Conservation (phyloP, 352 stramenopile species). For the Saprolegnia parasitica region DNA sequence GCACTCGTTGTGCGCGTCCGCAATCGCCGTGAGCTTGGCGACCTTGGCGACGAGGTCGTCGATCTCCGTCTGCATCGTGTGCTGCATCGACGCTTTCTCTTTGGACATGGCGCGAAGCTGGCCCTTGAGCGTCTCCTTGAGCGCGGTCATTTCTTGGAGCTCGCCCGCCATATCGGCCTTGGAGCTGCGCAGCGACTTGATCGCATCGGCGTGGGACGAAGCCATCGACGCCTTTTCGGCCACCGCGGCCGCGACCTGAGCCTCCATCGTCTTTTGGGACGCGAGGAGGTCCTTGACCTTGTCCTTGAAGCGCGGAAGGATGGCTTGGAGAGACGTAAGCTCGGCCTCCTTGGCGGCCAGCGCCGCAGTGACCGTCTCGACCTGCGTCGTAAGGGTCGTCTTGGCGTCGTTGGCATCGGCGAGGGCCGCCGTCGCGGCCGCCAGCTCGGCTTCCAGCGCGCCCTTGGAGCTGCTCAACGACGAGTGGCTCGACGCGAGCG, state of each 20-base stretch:
- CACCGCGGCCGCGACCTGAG: not conserved
- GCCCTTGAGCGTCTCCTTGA: slow-evolving; percentile 12
- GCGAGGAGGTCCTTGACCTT: slow-evolving; percentile 14
- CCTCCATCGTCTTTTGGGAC: not conserved
- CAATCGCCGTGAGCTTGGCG: not conserved
- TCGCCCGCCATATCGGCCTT: slow-evolving; percentile 13
- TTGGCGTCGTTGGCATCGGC: not conserved
- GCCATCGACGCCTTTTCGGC: not conserved
- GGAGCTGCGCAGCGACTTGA: slow-evolving; percentile 12
- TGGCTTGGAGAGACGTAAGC: not conserved
- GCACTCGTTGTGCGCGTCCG: slow-evolving; percentile 5
- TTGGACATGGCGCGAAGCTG: slow-evolving; percentile 5
- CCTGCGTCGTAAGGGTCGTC: not conserved
- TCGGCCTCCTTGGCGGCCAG: slow-evolving; percentile 1
- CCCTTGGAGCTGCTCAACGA: not conserved
- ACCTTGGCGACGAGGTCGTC: not conserved
- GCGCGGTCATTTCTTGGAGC: slow-evolving; percentile 1
- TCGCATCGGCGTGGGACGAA: not conserved
- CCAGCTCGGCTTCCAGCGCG: not conserved
- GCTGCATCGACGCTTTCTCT: not conserved
- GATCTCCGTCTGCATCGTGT: not conserved
- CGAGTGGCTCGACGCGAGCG: slow-evolving; percentile 4
- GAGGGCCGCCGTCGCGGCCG: not conserved
- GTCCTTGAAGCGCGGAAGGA: slow-evolving; percentile 26
- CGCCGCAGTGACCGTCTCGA: not conserved